Percentiles rank a stretch among this genome's conserved stretches.
phyloP scores from a whole-genome alignment of 306 rosid species.

The Quillaja saponaria region DNA sequence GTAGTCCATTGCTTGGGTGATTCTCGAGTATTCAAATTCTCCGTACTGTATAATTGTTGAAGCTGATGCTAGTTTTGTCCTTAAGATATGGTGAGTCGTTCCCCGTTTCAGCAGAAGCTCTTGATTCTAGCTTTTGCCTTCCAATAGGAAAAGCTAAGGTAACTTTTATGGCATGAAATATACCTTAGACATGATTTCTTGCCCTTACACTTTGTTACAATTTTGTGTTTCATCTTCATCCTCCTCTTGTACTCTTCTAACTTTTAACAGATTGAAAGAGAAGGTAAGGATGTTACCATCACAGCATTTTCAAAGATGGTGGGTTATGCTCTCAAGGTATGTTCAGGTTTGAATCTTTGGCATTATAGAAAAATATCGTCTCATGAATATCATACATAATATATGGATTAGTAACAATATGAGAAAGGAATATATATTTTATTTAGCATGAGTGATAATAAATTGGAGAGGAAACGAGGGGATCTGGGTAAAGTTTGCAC shows the following conservation, averaged over 20 bases:
- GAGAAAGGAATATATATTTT: slow-evolving; percentile 16
- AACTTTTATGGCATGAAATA: slow-evolving; percentile 28
- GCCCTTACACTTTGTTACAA: slow-evolving; percentile 17
- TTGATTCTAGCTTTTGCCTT: slow-evolving; percentile 94
- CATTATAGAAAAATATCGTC: slow-evolving; percentile 14
- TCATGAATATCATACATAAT: slow-evolving; percentile 21
- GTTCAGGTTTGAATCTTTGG: slow-evolving; percentile 36
- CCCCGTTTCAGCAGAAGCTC: slow-evolving; percentile 93
- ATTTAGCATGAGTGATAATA: slow-evolving; percentile 20
- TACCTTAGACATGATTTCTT: slow-evolving; percentile 20
- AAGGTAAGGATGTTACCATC: slow-evolving; percentile 97
- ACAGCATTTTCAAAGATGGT: slow-evolving; percentile 97
- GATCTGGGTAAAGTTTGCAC: neutral
- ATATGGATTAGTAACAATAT: slow-evolving; percentile 13
- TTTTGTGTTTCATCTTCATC: neutral
- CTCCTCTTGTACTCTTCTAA: slow-evolving; percentile 24
- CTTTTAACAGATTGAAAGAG: slow-evolving; percentile 76
- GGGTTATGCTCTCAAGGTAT: slow-evolving; percentile 88
- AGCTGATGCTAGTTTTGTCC: slow-evolving; percentile 36
- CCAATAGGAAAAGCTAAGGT: slow-evolving; percentile 99
- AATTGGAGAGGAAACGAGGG: neutral
- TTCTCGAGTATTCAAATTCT: too few relatives aligned
- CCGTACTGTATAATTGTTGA: neutral
- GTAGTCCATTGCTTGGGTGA: too few relatives aligned
- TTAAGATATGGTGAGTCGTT: slow-evolving; percentile 93